Evolutionary conservation across 805 yeast genomes (phyloP), one percentile per base, ranked within the genome.

Genomic region (Wickerhamiella azymoides): DNA sequence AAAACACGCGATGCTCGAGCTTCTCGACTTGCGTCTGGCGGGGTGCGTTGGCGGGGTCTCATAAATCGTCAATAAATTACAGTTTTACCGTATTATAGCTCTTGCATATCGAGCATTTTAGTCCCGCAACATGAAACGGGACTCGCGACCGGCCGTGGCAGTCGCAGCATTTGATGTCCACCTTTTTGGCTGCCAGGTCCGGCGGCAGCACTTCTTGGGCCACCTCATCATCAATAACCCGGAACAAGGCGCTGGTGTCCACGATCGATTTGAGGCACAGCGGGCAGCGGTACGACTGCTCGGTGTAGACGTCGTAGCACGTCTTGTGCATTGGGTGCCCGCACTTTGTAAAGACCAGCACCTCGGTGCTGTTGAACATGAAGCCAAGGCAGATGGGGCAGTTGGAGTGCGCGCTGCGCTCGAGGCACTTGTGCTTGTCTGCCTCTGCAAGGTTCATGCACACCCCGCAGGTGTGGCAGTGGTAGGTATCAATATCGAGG

Each of bases 311-410:
- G 50, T 79, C 79, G 60, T 77, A 86, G 61, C 97, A 88, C 24
- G 62, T 57, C 60, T 85, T 84, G 64, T 88, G 97, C 48, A 88
- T 88, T 33, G 94, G 84, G 63, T 88, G 97, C 2, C 96, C 96
- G 64, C 97, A 88, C 3, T 70, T 68, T 95, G 88, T 85, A 60
- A 88, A 86, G 17, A 85, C 94, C 37, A 86, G 94, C 10, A 85
- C 79, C 58, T 69, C 72, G 6, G 81, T 76, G 3, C 92, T 79
- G 13, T 85, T 81, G 60, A 88, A 88, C 75, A 88, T 75, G 61
- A 79, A 86, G 55, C 86, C 96, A 48, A 82, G 84, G 63, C 96
- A 88, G 32, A 88, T 84, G 1, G 96, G 94, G 61, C 96, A 88
- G 59, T 86, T 79, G 40, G 94, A 81, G 60, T 82, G 92, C 0